These are phyloP conservation scores for Trichoderma sp. DNA, from an alignment of 2,329 filamentous ascomycete species.

Conservation along the genomic window DNA sequence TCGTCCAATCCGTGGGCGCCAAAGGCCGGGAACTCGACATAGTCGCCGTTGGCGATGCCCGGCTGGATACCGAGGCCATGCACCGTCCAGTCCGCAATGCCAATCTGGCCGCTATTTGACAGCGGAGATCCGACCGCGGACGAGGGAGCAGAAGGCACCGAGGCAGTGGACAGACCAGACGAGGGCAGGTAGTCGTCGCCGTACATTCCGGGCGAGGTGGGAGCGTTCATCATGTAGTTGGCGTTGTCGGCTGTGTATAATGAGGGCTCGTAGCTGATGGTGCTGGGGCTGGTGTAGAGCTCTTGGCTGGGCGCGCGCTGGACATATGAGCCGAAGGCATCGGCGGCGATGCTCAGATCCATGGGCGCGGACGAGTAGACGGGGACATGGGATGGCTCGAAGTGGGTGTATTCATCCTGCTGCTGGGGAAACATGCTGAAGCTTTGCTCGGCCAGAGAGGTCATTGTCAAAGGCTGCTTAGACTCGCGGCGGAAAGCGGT, in stretches of 20 bases:
- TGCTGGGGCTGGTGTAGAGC: conserved; percentile 26
- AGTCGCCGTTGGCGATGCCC: conserved; percentile 58
- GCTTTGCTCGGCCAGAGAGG: conserved; percentile 30
- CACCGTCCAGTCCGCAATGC: conserved; percentile 57
- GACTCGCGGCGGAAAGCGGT: neutral
- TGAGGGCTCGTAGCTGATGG: conserved; percentile 44
- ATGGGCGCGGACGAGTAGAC: conserved; percentile 43
- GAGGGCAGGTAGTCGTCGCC: conserved; percentile 50
- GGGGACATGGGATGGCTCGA: conserved; percentile 42
- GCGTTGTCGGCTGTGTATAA: conserved; percentile 46
- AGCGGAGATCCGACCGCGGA: conserved; percentile 66
- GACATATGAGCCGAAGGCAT: conserved; percentile 42
- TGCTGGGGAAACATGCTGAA: conserved; percentile 31
- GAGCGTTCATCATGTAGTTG: conserved; percentile 45
- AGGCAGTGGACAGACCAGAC: conserved; percentile 59
- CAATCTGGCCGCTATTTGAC: conserved; percentile 56
- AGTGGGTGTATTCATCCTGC: conserved; percentile 42
- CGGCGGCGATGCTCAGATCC: conserved; percentile 48
- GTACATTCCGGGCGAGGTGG: conserved; percentile 48
- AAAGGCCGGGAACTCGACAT: conserved; percentile 55
- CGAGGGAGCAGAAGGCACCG: conserved; percentile 61
- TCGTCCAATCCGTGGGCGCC: conserved; percentile 50
- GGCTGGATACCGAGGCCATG: conserved; percentile 58
- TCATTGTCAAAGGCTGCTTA: conserved; percentile 24
- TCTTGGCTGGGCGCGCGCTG: conserved; percentile 33